These are phyloP conservation scores for Wickerhamomyces chaumierensis DNA, from an alignment of 805 yeast species.

Conservation along the genomic window DNA sequence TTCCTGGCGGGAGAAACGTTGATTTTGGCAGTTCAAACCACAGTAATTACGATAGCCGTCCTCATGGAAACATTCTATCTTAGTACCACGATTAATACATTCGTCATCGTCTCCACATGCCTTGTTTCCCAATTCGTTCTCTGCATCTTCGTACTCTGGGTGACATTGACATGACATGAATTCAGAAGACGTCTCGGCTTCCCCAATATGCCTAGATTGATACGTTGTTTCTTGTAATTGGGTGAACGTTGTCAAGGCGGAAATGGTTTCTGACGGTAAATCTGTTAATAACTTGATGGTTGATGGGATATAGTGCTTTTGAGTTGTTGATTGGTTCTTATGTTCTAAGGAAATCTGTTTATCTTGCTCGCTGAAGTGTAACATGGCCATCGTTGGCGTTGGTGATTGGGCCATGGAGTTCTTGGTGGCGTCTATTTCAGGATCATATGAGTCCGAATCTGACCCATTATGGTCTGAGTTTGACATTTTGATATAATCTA, in stretches of 20 bases:
- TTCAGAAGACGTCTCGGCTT: slow-evolving; percentile 62
- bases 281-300: not conserved
- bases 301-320: too few species aligned
- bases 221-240: slow-evolving; percentile 52
- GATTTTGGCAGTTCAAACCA: slow-evolving; percentile 75
- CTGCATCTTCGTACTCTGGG: slow-evolving; percentile 33
- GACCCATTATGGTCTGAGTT: too few species aligned
- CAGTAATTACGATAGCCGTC: slow-evolving; percentile 52
- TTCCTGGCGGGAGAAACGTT: slow-evolving; percentile 69
- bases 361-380: too few species aligned
- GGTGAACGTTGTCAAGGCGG: slow-evolving; percentile 52
- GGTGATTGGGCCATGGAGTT: too few species aligned
- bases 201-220: slow-evolving; percentile 48
- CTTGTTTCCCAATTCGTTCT: slow-evolving; percentile 19
- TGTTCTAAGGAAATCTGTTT: too few species aligned
- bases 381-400: too few species aligned
- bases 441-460: too few species aligned
- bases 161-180: slow-evolving; percentile 86
- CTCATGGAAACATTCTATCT: slow-evolving; percentile 79
- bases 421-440: too few species aligned
- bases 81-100: slow-evolving; percentile 86
- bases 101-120: slow-evolving; percentile 77
- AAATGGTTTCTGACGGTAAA: slow-evolving; percentile 39
- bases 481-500: too few species aligned
- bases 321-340: too few species aligned